Percentiles rank a stretch among this genome's conserved stretches.
Evolutionary conservation across 2,329 filamentous ascomycete genomes (phyloP).

Genomic region (Penicillium frequentans): DNA sequence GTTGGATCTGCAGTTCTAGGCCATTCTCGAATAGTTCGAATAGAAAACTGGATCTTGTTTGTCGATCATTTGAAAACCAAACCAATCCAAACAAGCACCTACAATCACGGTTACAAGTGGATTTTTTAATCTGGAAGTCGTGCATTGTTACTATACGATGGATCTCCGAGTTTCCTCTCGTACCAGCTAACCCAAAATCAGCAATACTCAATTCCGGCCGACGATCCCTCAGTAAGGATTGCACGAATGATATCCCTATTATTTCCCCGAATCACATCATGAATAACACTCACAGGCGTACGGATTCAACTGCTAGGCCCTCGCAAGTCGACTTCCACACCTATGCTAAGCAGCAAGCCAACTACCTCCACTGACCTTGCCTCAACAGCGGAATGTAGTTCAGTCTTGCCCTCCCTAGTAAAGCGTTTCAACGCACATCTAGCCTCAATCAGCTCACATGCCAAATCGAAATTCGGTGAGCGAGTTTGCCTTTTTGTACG

Average conservation of each 20-base stretch:
- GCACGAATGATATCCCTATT: not conserved
- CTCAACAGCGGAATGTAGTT: not conserved
- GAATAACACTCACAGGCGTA: not conserved
- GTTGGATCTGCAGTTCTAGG: not conserved
- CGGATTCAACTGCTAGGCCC: not conserved
- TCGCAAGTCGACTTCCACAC: not conserved
- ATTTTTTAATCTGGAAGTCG: not conserved
- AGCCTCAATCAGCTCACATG: not conserved
- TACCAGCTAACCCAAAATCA: no score
- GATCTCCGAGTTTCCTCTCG: not conserved
- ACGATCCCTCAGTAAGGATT: not conserved
- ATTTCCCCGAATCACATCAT: not conserved
- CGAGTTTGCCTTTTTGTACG: no score
- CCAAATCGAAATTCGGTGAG: not conserved
- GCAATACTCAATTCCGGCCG: not conserved
- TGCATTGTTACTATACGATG: not conserved
- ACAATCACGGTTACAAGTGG: not conserved
- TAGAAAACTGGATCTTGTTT: not conserved
- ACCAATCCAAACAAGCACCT: not conserved
- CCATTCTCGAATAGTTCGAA: not conserved
- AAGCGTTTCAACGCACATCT: not conserved
- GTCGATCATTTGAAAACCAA: not conserved
- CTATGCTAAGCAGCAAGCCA: not conserved
- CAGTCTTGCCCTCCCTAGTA: not conserved
- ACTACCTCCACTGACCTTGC: not conserved